A percentile compares a stretch with the other conserved stretches of the same genome.
Evolutionary conservation across 2,329 filamentous ascomycete genomes (phyloP).

Genomic region (Phoma sp.): DNA sequence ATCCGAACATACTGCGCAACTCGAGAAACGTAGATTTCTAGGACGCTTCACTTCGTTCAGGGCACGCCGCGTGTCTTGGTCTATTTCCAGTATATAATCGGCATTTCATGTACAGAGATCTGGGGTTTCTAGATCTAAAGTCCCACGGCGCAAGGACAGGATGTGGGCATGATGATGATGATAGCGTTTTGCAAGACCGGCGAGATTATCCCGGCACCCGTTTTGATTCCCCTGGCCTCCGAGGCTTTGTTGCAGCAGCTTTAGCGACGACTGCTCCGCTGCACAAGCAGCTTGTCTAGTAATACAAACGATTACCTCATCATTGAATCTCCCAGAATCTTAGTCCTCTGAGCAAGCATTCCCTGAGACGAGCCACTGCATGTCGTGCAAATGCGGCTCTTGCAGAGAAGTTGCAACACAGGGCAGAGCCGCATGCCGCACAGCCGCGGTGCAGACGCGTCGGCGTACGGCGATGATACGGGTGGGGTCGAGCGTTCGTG

Average conservation of each 20-base stretch:
- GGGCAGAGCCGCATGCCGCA: conserved; percentile 19
- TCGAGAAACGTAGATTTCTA: conserved; percentile 9
- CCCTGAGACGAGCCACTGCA: too few relatives aligned
- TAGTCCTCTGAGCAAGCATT: too few relatives aligned
- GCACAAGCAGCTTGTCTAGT: conserved; percentile 6
- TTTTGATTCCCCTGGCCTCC: conserved; percentile 17
- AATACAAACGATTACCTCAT: conserved; percentile 10
- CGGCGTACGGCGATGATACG: conserved; percentile 2
- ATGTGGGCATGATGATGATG: conserved; percentile 26
- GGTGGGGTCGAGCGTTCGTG: conserved; percentile 6
- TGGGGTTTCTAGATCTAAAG: conserved; percentile 5
- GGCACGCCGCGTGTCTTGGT: conserved; percentile 10
- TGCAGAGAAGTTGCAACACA: conserved; percentile 1
- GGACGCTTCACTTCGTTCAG: conserved; percentile 11
- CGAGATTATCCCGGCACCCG: conserved; percentile 13
- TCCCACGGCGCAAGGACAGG: conserved; percentile 14
- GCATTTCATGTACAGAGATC: conserved; percentile 17
- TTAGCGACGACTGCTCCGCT: conserved; percentile 10
- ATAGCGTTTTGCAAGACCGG: conserved; percentile 22
- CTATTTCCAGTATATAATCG: conserved; percentile 19
- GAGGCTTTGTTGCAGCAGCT: conserved; percentile 5
- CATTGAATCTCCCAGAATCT: background rate
- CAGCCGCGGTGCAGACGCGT: conserved; percentile 2
- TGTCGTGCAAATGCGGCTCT: conserved; percentile 2
- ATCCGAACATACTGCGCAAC: conserved; percentile 57